Conservation (phyloP, 768 basidiomycete species). For the Tulasnella sp. region DNA sequence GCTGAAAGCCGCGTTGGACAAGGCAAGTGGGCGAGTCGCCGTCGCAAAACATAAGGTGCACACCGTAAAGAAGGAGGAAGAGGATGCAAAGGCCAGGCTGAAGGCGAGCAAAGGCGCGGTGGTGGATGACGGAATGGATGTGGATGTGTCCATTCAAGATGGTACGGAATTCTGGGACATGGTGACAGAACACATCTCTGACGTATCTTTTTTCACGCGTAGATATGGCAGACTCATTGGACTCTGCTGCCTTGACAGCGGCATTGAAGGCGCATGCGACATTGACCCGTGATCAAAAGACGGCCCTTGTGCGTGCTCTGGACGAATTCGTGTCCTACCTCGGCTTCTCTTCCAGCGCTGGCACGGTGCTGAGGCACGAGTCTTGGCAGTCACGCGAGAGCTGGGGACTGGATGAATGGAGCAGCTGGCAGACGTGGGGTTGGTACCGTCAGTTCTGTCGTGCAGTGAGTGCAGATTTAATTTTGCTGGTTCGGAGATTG, state of each 20-base stretch:
- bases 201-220: conserved; percentile 32
- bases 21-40: conserved; percentile 79
- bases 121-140: conserved; percentile 53
- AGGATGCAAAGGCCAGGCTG: conserved; percentile 60
- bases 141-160: conserved; percentile 40
- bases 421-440: conserved; percentile 77
- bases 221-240: conserved; percentile 31
- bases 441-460: conserved; percentile 88
- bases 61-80: conserved; percentile 74
- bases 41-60: conserved; percentile 65
- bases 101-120: conserved; percentile 30
- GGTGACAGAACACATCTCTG: conserved; percentile 18
- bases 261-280: conserved; percentile 66
- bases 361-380: conserved; percentile 45
- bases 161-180: conserved; percentile 11
- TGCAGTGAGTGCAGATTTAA: conserved; percentile 38
- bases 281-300: conserved; percentile 65
- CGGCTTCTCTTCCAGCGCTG: conserved; percentile 38
- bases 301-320: conserved; percentile 56
- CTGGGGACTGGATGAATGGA: conserved; percentile 71
- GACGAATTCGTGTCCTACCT: conserved; percentile 65
- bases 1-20: conserved; percentile 71
- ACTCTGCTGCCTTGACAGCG: conserved; percentile 51
- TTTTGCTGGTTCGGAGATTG: background rate
- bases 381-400: conserved; percentile 59